Percentiles rank a stretch among this genome's conserved stretches.
phyloP scores from a whole-genome alignment of 345 rosid species.

The Eucalyptus albens region DNA sequence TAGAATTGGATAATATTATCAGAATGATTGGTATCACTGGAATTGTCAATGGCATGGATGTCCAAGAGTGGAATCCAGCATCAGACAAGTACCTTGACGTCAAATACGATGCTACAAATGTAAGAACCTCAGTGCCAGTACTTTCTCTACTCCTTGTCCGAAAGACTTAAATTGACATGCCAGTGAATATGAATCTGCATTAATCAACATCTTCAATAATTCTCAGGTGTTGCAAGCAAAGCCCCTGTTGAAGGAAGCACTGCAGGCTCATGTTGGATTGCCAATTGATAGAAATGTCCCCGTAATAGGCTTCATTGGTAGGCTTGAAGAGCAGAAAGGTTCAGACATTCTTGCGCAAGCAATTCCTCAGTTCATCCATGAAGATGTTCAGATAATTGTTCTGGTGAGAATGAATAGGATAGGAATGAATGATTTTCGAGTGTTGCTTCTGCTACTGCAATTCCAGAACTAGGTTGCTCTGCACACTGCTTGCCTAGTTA shows the following conservation, averaged over 20 bases:
- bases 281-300: conserved; percentile 74
- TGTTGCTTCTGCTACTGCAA: not conserved
- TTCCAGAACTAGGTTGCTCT: not conserved
- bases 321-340: conserved; percentile 96
- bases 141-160: not conserved
- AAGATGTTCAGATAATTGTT: conserved; percentile 61
- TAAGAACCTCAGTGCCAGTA: conserved; percentile 2
- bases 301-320: conserved; percentile 85
- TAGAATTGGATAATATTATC: conserved; percentile 52
- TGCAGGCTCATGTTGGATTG: conserved; percentile 85
- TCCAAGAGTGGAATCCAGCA: conserved; percentile 91
- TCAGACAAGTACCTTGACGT: conserved; percentile 59
- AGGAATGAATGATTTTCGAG: not conserved
- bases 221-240: conserved; percentile 66
- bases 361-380: conserved; percentile 39
- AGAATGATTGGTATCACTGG: conserved; percentile 59
- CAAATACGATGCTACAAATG: conserved; percentile 63
- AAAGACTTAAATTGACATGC: not conserved
- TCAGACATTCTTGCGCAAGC: conserved; percentile 80
- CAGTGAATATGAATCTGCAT: not conserved
- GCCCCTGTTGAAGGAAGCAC: conserved; percentile 80
- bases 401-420: conserved; percentile 36
- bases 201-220: not conserved
- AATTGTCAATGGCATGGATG: conserved; percentile 87
- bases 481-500: not conserved